Conservation (phyloP, 2,329 filamentous ascomycete species). For the Sclerotinia nivalis region DNA sequence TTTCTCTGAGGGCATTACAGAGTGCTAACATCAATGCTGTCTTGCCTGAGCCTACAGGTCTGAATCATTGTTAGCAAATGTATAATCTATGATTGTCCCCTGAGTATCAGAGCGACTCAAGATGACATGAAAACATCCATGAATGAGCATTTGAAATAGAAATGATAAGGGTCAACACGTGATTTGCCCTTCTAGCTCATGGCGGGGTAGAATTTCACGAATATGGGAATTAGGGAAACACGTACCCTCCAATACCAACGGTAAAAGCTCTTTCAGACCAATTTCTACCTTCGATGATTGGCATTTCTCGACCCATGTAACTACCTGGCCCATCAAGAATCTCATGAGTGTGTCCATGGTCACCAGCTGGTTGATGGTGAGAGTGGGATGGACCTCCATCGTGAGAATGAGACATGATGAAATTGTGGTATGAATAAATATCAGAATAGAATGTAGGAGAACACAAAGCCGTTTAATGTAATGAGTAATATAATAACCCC, state of each 20-base stretch:
- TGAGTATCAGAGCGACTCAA: not conserved
- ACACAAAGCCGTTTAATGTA: not conserved
- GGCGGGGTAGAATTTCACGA: constrained; percentile 17
- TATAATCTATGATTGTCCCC: not conserved
- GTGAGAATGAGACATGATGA: constrained; percentile 34
- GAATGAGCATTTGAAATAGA: not conserved
- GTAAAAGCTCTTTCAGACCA: constrained; percentile 93
- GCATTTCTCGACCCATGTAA: constrained; percentile 88
- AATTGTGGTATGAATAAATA: not conserved
- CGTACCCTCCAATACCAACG: constrained; percentile 93
- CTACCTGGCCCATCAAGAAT: constrained; percentile 92
- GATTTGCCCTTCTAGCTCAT: constrained; percentile 26
- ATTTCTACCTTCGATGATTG: constrained; percentile 81
- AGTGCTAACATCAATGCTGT: constrained; percentile 95
- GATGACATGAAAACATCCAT: not conserved
- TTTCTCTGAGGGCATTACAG: constrained; percentile 76
- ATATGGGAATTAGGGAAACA: constrained; percentile 19
- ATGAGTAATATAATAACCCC: not conserved
- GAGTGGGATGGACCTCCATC: constrained; percentile 53
- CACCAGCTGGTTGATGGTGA: constrained; percentile 54
- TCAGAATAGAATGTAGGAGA: not conserved
- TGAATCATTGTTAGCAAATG: constrained; percentile 43
- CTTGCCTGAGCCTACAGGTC: constrained; percentile 95
- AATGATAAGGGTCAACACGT: constrained; percentile 15
- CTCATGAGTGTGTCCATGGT: constrained; percentile 95